Conservation (phyloP, 2,329 filamentous ascomycete species). For the Pestalotiopsis sp. region DNA sequence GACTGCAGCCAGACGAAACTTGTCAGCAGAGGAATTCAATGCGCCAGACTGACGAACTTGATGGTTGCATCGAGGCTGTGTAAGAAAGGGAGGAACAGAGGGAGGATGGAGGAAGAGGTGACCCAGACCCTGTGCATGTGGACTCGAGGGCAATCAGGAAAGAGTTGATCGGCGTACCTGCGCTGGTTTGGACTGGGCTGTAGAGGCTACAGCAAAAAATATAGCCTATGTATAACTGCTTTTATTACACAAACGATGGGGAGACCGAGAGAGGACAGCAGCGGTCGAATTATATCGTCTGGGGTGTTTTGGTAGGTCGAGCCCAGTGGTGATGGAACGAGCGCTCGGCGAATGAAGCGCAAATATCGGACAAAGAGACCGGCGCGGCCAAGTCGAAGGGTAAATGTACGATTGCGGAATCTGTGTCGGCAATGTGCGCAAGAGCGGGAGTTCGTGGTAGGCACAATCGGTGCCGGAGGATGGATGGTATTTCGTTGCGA, state of each 20-base stretch:
- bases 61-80: background rate
- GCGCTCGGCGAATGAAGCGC: background rate
- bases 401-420: background rate
- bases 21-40: slow-evolving; percentile 1
- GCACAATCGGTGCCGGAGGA: background rate
- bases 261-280: background rate
- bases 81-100: background rate
- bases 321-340: background rate
- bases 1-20: background rate
- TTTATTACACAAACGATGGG: slow-evolving; percentile 1
- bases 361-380: background rate
- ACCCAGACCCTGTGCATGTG: background rate
- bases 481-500: background rate
- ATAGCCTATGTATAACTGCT: background rate
- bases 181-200: too few relatives aligned
- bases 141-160: background rate
- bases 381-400: background rate
- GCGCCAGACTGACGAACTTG: background rate
- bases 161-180: background rate
- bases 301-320: background rate
- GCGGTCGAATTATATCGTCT: background rate
- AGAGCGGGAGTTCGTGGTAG: background rate
- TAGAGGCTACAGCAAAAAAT: background rate
- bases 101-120: background rate
- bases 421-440: background rate